Base-by-base conservation (phyloP, 257 asterid genomes). In the Solanum piurae region DNA sequence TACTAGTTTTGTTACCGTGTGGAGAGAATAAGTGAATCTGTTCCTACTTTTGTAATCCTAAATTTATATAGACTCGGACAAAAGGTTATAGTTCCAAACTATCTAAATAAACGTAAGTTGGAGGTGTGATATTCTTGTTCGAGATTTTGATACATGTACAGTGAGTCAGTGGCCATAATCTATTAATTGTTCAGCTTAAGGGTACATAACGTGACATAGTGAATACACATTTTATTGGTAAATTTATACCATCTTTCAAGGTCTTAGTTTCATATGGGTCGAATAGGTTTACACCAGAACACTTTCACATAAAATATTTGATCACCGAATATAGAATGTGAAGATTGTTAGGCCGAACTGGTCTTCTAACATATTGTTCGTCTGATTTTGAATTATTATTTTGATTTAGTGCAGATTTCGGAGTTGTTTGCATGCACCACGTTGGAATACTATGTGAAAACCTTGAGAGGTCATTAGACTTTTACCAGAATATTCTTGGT, bases 401-500 rank as follows among this genome's bases (percentile, higher is more conserved):
- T 46, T 88, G 85, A 86, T 40, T 68, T 33, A 60, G 25, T 90
- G 91, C 90, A 96, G 99, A 92, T 91, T 93, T 87, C 90, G 98
- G 99, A 92, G 96, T 92, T 89, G 98, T 96, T 87, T 91, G 96
- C 33, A 88, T 96, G 84, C 99, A 96, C 91, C 99, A 96, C 80
- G 98, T 96, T 6, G 98, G 99, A 34, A 90, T 96, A 90, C 91
- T 96, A 89, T 96, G 99, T 21, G 95, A 95, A 92, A 95, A 96
- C 90, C 99, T 96, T 49, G 98, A 95, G 84, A 93, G 97, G 90
- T 95, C 98, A 9, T 92, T 96, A 86, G 91, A 94, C 87, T 96
- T 96, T 87, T 95, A 96, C 94, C 96, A 94, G 93, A 93, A 95
- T 88, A 89, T 94, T 85, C 98, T 96, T 12, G 99, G 99, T 96